Percentiles rank a stretch among this genome's conserved stretches.
Conservation (phyloP, 2,329 filamentous ascomycete species). For the Pseudocercospora cruenta region DNA sequence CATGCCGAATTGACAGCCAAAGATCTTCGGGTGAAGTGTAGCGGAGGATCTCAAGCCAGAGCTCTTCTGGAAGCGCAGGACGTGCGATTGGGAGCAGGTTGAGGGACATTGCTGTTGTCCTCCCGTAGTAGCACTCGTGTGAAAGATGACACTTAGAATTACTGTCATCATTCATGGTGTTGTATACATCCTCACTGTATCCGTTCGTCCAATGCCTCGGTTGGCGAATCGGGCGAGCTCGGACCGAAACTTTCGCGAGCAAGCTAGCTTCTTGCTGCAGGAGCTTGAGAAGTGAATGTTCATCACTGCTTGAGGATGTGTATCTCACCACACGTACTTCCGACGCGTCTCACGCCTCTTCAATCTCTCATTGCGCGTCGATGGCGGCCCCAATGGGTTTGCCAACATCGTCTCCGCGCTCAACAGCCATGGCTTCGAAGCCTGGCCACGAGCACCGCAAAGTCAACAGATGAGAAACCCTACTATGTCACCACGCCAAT, state of each 20-base stretch:
- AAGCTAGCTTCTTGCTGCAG: not conserved
- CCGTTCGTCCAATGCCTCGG: not conserved
- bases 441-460: conserved; percentile 21
- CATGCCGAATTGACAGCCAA: conserved; percentile 23
- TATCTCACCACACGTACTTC: conserved; percentile 2
- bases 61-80: conserved; percentile 28
- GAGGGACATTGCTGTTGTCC: not conserved
- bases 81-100: conserved; percentile 5
- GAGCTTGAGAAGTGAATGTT: not conserved
- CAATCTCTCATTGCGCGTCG: conserved; percentile 38
- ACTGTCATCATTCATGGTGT: not conserved
- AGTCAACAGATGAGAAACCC: conserved; percentile 62
- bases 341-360: conserved; percentile 34
- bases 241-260: not conserved
- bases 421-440: conserved; percentile 23
- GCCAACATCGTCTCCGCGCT: conserved; percentile 26
- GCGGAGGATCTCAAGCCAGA: conserved; percentile 31
- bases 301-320: conserved; percentile 13
- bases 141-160: not conserved
- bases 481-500: conserved; percentile 97
- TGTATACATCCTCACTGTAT: not conserved
- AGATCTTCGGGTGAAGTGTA: conserved; percentile 25
- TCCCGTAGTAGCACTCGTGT: not conserved
- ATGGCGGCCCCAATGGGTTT: conserved; percentile 44
- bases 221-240: conserved; percentile 4